Evolutionary conservation across 2,329 filamentous ascomycete species (phyloP).

Genomic region (Diaporthe sp.): DNA sequence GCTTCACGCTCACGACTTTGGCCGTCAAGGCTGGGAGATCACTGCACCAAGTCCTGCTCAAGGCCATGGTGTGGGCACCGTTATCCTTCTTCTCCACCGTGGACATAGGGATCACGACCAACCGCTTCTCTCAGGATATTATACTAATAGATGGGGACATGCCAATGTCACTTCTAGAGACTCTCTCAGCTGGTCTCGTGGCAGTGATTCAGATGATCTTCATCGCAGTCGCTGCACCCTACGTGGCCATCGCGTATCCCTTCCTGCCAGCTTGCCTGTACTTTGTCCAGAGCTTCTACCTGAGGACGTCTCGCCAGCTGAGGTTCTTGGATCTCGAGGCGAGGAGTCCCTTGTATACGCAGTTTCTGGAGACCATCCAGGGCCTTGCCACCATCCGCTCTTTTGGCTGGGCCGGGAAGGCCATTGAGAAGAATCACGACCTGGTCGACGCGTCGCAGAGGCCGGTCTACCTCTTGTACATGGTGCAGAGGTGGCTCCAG

Average conservation of each 20-base stretch:
- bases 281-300: conserved; percentile 49
- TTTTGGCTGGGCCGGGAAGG: conserved; percentile 50
- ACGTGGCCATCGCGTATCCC: conserved; percentile 42
- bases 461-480: conserved; percentile 63
- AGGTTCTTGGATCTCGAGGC: conserved; percentile 54
- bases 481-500: conserved; percentile 64
- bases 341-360: conserved; percentile 52
- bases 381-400: conserved; percentile 60
- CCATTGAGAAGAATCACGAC: conserved; percentile 25
- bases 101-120: neutral
- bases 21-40: neutral
- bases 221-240: conserved; percentile 40
- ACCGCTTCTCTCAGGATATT: conserved; percentile 17
- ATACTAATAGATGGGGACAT: conserved; percentile 5
- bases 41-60: neutral
- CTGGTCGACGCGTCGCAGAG: conserved; percentile 58
- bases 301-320: conserved; percentile 55
- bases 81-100: neutral
- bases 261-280: conserved; percentile 41
- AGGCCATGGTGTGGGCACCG: neutral
- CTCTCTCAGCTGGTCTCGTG: neutral
- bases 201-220: conserved; percentile 41
- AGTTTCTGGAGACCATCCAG: conserved; percentile 57
- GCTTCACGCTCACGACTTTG: neutral
- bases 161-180: neutral